Evolutionary conservation across 1,139 yeast species (phyloP).

Genomic region (Zygotorulaspora mrakii): DNA sequence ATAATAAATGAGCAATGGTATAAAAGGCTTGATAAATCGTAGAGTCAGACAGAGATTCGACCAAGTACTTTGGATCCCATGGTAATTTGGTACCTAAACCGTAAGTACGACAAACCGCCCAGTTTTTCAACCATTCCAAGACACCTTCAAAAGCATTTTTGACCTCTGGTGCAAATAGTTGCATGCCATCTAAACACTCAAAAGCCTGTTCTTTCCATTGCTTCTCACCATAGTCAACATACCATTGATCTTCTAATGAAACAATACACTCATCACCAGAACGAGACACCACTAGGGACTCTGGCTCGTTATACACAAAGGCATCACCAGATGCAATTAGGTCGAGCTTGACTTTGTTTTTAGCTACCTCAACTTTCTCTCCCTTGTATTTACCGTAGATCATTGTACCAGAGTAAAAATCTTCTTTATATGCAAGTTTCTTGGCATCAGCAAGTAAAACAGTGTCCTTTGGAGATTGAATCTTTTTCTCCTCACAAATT

Average conservation of each 20-base stretch:
- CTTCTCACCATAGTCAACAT: conserved; percentile 94
- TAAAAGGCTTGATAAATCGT: conserved; percentile 95
- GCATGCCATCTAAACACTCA: conserved; percentile 74
- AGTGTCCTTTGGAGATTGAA: conserved; percentile 90
- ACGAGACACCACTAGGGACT: conserved; percentile 81
- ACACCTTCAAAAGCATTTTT: conserved; percentile 92
- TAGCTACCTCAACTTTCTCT: conserved; percentile 85
- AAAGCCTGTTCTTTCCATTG: conserved; percentile 82
- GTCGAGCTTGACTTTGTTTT: conserved; percentile 80
- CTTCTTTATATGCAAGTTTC: conserved; percentile 94
- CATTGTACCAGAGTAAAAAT: conserved; percentile 87
- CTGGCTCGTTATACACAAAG: conserved; percentile 92
- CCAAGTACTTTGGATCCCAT: conserved; percentile 92
- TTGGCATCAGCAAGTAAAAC: conserved; percentile 86
- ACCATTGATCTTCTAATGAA: conserved; percentile 98
- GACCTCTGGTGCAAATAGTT: conserved; percentile 79
- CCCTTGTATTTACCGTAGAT: conserved; percentile 79
- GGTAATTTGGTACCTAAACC: conserved; percentile 96
- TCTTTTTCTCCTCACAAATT: conserved; percentile 81
- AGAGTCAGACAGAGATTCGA: conserved; percentile 94
- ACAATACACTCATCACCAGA: conserved; percentile 97
- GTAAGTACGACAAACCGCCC: conserved; percentile 97
- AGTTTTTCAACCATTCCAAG: conserved; percentile 92
- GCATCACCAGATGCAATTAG: conserved; percentile 74
- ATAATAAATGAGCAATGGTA: conserved; percentile 84